phyloP scores from a whole-genome alignment of 805 yeast species.

The Lipomyces starkeyi region DNA sequence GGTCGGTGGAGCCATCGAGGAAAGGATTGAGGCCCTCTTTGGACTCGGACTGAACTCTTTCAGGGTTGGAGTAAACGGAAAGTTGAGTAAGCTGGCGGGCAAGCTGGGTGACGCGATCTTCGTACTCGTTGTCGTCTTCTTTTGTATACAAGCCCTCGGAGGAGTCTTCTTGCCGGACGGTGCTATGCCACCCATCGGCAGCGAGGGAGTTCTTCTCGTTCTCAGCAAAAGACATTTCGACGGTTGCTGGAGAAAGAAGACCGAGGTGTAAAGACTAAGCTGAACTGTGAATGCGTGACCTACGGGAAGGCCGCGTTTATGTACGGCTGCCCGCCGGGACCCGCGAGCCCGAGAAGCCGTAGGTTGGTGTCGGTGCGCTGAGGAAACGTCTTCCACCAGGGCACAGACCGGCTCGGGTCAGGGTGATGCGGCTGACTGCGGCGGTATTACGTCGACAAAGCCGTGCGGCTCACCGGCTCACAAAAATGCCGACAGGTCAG shows the following conservation, averaged over 20 bases:
- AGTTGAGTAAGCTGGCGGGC: constrained; percentile 38
- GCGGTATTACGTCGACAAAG: no score
- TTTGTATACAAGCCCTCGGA: constrained; percentile 10
- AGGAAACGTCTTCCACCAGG: no score
- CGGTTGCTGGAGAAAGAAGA: background rate
- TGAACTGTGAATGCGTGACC: background rate
- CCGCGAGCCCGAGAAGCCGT: background rate
- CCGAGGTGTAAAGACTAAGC: background rate
- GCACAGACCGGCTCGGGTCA: no score
- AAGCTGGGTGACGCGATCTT: constrained; percentile 32
- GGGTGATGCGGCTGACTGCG: no score
- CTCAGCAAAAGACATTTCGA: background rate
- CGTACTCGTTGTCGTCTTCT: constrained; percentile 23
- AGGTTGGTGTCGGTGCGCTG: background rate
- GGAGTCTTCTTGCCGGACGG: background rate
- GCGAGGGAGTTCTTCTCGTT: constrained; percentile 13
- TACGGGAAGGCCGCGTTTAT: background rate
- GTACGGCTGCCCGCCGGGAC: background rate
- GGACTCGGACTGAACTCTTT: background rate
- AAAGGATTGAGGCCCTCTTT: constrained; percentile 26
- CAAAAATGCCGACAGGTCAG: no score
- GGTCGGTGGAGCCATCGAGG: constrained; percentile 45
- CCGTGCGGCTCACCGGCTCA: no score
- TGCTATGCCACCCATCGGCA: constrained; percentile 16
- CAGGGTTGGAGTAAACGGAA: constrained; percentile 18